Evolutionary conservation across 2,329 filamentous ascomycete genomes (phyloP).

Genomic region (Juglanconis oblonga): DNA sequence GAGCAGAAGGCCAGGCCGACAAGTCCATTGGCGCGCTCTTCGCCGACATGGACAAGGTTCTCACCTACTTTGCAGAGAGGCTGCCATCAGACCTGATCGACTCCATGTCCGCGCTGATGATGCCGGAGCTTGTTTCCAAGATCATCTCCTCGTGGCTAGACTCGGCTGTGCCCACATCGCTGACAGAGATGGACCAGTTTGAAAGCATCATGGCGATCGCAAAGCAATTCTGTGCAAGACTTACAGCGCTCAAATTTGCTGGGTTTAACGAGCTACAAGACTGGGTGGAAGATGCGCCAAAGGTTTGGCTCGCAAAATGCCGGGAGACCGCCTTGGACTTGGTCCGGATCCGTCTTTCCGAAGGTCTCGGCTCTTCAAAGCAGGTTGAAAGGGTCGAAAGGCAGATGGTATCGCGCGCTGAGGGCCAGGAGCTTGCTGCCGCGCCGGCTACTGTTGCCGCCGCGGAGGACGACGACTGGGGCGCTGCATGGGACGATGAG

Average conservation of each 20-base stretch:
- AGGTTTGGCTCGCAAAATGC: conserved; percentile 82
- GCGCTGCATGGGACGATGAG: conserved; percentile 75
- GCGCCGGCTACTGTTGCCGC: conserved; percentile 32
- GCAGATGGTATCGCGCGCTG: conserved; percentile 66
- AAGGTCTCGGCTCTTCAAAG: conserved; percentile 62
- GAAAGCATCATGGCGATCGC: conserved; percentile 66
- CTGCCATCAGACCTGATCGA: conserved; percentile 54
- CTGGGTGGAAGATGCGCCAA: conserved; percentile 78
- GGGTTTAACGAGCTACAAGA: conserved; percentile 63
- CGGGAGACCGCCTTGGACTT: conserved; percentile 75
- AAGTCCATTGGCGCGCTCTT: conserved; percentile 50
- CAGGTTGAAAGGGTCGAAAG: conserved; percentile 82
- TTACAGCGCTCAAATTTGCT: conserved; percentile 63
- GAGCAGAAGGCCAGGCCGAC: conserved; percentile 40
- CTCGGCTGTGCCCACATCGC: conserved; percentile 69
- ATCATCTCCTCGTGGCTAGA: conserved; percentile 75
- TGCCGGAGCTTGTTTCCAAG: conserved; percentile 65
- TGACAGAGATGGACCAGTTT: conserved; percentile 69
- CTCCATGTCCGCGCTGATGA: conserved; percentile 65
- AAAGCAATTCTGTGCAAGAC: conserved; percentile 57
- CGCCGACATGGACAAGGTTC: conserved; percentile 48
- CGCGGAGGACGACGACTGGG: conserved; percentile 63
- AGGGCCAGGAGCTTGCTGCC: conserved; percentile 63
- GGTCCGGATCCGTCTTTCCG: conserved; percentile 66
- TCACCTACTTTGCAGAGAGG: conserved; percentile 49